Conservation (phyloP, 768 basidiomycete genomes). For the Lepiota brunneoincarnata region DNA sequence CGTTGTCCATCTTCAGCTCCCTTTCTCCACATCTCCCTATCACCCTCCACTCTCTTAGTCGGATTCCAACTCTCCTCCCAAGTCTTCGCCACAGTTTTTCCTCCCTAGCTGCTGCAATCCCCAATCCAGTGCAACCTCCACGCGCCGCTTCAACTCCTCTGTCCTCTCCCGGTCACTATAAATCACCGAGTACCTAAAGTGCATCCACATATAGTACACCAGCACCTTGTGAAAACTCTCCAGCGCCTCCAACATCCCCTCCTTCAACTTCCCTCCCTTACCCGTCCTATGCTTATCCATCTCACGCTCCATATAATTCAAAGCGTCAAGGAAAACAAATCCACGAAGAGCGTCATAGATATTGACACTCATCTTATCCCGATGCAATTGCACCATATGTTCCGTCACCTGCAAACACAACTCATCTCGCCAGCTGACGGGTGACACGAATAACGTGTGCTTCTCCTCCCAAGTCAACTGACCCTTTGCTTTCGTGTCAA, state of each 20-base stretch:
- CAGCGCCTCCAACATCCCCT: slow-evolving; percentile 28
- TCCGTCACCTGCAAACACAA: slow-evolving; percentile 28
- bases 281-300: slow-evolving; percentile 25
- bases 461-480: slow-evolving; percentile 41
- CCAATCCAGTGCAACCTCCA: slow-evolving; percentile 11
- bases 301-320: slow-evolving; percentile 39
- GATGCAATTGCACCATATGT: slow-evolving; percentile 42
- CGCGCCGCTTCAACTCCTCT: slow-evolving; percentile 4
- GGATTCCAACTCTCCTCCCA: neutral
- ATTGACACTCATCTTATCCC: slow-evolving; percentile 37
- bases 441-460: slow-evolving; percentile 45
- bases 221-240: slow-evolving; percentile 73
- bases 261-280: neutral
- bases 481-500: slow-evolving; percentile 24
- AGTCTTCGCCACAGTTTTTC: neutral
- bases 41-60: neutral
- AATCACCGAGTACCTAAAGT: neutral
- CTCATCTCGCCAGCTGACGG: slow-evolving; percentile 50
- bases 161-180: neutral
- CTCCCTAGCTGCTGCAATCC: neutral
- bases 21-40: neutral
- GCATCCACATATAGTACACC: neutral
- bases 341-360: slow-evolving; percentile 30
- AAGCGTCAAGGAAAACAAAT: slow-evolving; percentile 33
- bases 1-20: neutral